Base-by-base conservation (phyloP, 2,329 filamentous ascomycete species). In the Aureobasidium sp. region DNA sequence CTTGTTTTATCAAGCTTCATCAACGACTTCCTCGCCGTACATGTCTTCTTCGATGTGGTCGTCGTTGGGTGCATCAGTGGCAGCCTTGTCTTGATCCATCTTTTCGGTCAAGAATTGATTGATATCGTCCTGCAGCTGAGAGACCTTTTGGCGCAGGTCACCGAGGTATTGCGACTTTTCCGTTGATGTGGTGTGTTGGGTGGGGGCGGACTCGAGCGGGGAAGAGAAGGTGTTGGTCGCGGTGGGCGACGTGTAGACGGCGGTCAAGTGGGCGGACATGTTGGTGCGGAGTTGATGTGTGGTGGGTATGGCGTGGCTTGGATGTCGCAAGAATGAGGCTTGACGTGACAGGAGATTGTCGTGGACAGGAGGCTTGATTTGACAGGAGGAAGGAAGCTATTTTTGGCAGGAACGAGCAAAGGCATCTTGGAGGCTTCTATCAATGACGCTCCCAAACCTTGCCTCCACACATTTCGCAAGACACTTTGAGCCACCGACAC, bases 21-120 rank as follows among this genome's bases (percentile, higher is more conserved):
- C 85, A 13, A 83, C 77, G 29, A 86, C 83, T 72, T 96, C 91
- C 73, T 96, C 91, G 53, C 91, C 91, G 71, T 96, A 96, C 70
- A 91, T 88, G 68, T 89, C 84, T 70, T 91, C 89, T 36, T 77
- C 74, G 59, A 72, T 73, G 61, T 73, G 71, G 60, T 75, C 73
- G 54, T 75, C 72, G 27, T 66, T 67, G 45, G 62, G 69, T 16
- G 25, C 53, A 13, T 61, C 72, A 16, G 79, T 79, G 14, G 76
- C 75, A 9, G 74, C 76, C 70, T 86, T 88, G 70, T 91, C 88
- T 64, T 88, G 81, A 41, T 87, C 87, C 89, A 92, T 92, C 62
- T 86, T 84, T 58, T 78, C 72, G 5, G 89, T 92, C 63, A 93
- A 79, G 71, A 89, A 85, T 65, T 76, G 77, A 74, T 93, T 93